A percentile compares a stretch with the other conserved stretches of the same genome.
Conservation (phyloP, 352 stramenopile species). For the Thraustochytrium sp. region DNA sequence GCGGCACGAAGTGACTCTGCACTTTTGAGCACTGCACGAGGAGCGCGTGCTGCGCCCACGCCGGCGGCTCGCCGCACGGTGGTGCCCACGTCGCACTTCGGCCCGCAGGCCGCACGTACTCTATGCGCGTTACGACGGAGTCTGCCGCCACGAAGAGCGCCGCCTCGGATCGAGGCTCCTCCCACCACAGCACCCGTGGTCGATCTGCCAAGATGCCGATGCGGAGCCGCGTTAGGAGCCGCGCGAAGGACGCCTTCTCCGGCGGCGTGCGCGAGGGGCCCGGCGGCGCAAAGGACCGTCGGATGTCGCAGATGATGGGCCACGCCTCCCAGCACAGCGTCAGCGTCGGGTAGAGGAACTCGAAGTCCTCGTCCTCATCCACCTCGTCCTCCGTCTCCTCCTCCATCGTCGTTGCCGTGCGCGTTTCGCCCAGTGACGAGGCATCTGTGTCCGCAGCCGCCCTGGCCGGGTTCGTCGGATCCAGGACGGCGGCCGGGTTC, state of each 20-base stretch:
- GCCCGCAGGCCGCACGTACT: background rate
- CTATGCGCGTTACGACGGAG: background rate
- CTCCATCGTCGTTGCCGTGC: background rate
- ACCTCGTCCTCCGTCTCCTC: background rate
- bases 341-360: background rate
- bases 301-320: conserved; percentile 2
- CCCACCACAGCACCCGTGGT: conserved; percentile 28
- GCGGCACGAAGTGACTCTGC: conserved; percentile 6
- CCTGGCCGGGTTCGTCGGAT: no score
- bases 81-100: background rate
- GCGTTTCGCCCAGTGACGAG: background rate
- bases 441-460: no score
- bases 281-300: background rate
- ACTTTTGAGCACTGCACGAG: conserved; percentile 24
- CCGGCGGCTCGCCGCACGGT: background rate
- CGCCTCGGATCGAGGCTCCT: background rate
- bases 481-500: background rate
- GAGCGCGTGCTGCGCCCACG: conserved; percentile 8
- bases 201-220: conserved; percentile 36
- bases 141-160: conserved; percentile 6
- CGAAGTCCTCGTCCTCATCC: conserved; percentile 2
- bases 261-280: background rate
- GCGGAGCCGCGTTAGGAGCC: background rate
- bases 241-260: background rate
- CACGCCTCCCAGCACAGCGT: conserved; percentile 24